Conservation (phyloP, 2,329 filamentous ascomycete genomes). For the Sporothrix schenckii region DNA sequence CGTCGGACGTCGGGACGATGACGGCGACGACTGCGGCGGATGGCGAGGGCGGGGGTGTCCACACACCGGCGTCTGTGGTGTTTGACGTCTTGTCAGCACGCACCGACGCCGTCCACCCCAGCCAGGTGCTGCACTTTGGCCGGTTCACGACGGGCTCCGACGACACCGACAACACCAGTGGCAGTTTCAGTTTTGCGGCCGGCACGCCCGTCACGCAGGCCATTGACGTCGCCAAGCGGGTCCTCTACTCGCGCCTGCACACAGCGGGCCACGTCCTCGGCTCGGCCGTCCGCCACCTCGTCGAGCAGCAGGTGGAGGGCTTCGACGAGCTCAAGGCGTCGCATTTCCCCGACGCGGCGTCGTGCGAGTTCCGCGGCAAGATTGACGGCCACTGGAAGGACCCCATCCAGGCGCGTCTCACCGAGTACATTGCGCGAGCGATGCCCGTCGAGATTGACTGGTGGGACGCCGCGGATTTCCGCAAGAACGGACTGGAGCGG, state of each 20-base stretch:
- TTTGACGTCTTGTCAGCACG: slow-evolving; percentile 63
- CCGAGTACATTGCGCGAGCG: slow-evolving; percentile 59
- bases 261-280: slow-evolving; percentile 75
- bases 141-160: slow-evolving; percentile 47
- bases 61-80: slow-evolving; percentile 46
- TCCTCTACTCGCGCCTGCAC: slow-evolving; percentile 68
- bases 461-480: slow-evolving; percentile 67
- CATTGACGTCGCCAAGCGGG: slow-evolving; percentile 63
- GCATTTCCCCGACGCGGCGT: slow-evolving; percentile 69
- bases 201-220: slow-evolving; percentile 56
- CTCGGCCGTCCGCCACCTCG: slow-evolving; percentile 63
- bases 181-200: slow-evolving; percentile 42
- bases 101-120: slow-evolving; percentile 53
- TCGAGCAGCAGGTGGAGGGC: slow-evolving; percentile 54
- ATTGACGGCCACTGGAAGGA: slow-evolving; percentile 67
- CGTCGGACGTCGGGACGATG: slow-evolving; percentile 67
- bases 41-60: slow-evolving; percentile 30
- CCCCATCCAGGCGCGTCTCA: slow-evolving; percentile 62
- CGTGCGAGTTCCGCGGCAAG: slow-evolving; percentile 67
- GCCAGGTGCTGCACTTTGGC: slow-evolving; percentile 68
- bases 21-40: slow-evolving; percentile 34
- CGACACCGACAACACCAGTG: too few species aligned
- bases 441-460: slow-evolving; percentile 67
- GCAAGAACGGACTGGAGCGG: slow-evolving; percentile 55
- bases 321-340: slow-evolving; percentile 71